Percentiles rank a stretch among this genome's conserved stretches.
phyloP scores from a whole-genome alignment of 2,329 filamentous ascomycete genomes.

The Aspergillus neoniger region DNA sequence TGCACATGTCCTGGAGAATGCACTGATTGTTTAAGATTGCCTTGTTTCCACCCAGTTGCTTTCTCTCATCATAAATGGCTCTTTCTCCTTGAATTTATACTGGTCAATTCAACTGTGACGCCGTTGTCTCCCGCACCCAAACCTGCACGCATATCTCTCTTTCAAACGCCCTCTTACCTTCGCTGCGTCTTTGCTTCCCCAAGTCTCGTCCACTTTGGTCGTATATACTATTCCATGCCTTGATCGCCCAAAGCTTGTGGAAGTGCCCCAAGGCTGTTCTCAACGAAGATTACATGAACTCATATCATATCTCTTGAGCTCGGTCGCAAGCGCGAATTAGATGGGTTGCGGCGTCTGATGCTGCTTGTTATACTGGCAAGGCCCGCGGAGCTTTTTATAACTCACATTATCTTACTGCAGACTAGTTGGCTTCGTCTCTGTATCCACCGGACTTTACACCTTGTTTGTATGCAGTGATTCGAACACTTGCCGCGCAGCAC shows the following conservation, averaged over 20 bases:
- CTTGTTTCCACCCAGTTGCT: neutral
- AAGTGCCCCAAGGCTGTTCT: neutral
- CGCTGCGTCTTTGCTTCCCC: neutral
- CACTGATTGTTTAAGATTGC: neutral
- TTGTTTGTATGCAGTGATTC: slow-evolving; percentile 40
- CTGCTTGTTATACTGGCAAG: slow-evolving; percentile 23
- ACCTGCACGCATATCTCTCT: neutral
- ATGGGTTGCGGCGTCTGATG: slow-evolving; percentile 14
- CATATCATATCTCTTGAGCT: neutral
- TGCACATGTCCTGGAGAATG: neutral
- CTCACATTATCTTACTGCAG: slow-evolving; percentile 19
- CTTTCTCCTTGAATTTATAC: neutral
- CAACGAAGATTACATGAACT: neutral
- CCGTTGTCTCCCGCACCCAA: neutral
- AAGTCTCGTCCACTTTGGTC: neutral
- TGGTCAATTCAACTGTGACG: neutral
- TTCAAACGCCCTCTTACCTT: neutral
- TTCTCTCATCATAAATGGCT: neutral
- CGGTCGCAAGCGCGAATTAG: slow-evolving; percentile 6
- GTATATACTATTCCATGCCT: neutral
- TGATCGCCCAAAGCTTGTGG: too few species aligned
- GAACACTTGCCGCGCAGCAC: slow-evolving; percentile 29
- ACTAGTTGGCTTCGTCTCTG: slow-evolving; percentile 27
- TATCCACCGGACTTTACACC: slow-evolving; percentile 32
- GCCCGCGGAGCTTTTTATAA: slow-evolving; percentile 14